These are phyloP conservation scores for Vitis vinifera DNA, from an alignment of 164 flowering plant species.

Conservation along the genomic window DNA sequence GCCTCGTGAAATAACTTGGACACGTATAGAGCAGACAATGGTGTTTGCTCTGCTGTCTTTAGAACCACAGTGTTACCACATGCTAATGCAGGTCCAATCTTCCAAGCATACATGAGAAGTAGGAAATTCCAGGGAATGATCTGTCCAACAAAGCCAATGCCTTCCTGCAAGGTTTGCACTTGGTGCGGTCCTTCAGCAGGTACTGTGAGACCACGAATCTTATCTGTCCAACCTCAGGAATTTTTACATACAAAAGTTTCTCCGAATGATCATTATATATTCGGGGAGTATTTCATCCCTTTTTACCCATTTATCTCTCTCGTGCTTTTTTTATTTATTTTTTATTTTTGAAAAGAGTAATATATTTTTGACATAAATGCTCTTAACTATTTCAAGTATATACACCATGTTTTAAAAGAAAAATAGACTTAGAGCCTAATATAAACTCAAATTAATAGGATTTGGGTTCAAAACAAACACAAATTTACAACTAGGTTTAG, in stretches of 20 bases:
- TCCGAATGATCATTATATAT: neutral
- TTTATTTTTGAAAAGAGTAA: rapidly evolving
- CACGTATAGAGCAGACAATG: slow-evolving; percentile 38
- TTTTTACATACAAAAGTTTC: neutral
- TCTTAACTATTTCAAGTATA: no score
- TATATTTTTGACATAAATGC: no score
- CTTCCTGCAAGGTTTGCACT: slow-evolving; percentile 50
- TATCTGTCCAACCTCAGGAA: slow-evolving; percentile 55
- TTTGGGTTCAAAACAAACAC: no score
- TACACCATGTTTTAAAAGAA: no score
- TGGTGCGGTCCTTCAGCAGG: slow-evolving; percentile 48
- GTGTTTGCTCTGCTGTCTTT: slow-evolving; percentile 58
- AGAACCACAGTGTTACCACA: slow-evolving; percentile 53
- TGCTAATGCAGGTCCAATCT: slow-evolving; percentile 53
- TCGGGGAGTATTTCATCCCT: no score
- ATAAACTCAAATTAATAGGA: no score
- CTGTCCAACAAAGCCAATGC: slow-evolving; percentile 52
- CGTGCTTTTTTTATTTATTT: no score
- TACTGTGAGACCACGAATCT: slow-evolving; percentile 51
- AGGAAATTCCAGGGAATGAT: slow-evolving; percentile 59
- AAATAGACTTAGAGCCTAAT: no score
- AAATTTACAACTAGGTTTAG: no score
- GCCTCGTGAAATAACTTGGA: slow-evolving; percentile 47
- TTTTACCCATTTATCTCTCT: no score
- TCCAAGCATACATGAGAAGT: slow-evolving; percentile 52